Evolutionary conservation across 2,329 filamentous ascomycete species (phyloP).

Genomic region (Colletotrichum cordylinicola): DNA sequence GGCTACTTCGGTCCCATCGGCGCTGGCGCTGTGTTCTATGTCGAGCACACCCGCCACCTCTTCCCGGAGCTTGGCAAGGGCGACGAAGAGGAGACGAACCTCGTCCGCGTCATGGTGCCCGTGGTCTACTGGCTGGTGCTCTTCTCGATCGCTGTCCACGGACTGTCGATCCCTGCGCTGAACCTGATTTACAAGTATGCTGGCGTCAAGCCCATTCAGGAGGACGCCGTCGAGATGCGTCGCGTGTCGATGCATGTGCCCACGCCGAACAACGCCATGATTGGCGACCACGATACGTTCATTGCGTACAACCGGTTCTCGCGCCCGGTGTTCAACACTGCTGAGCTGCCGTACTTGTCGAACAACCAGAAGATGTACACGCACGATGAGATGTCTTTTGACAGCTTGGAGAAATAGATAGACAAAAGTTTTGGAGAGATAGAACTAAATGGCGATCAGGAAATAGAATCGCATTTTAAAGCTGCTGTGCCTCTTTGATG

Average conservation of each 20-base stretch:
- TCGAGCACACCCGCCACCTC: slow-evolving; percentile 53
- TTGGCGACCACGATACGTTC: slow-evolving; percentile 40
- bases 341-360: background rate
- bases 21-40: slow-evolving; percentile 79
- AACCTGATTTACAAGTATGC: slow-evolving; percentile 42
- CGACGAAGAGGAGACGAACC: slow-evolving; percentile 34
- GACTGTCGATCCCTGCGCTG: slow-evolving; percentile 52
- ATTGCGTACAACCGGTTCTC: slow-evolving; percentile 56
- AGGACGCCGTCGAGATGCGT: slow-evolving; percentile 44
- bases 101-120: slow-evolving; percentile 41
- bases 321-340: slow-evolving; percentile 28
- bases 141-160: slow-evolving; percentile 51
- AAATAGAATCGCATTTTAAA: background rate
- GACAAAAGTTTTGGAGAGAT: background rate
- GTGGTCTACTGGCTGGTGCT: slow-evolving; percentile 48
- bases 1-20: slow-evolving; percentile 79
- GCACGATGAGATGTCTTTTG: background rate
- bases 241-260: slow-evolving; percentile 40
- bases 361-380: background rate
- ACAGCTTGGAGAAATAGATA: background rate
- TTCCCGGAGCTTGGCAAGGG: slow-evolving; percentile 42
- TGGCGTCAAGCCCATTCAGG: slow-evolving; percentile 45
- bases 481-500: background rate
- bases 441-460: background rate
- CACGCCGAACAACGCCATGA: slow-evolving; percentile 44